Evolutionary conservation across 2,329 filamentous ascomycete species (phyloP).

Genomic region (Dothistroma pini): DNA sequence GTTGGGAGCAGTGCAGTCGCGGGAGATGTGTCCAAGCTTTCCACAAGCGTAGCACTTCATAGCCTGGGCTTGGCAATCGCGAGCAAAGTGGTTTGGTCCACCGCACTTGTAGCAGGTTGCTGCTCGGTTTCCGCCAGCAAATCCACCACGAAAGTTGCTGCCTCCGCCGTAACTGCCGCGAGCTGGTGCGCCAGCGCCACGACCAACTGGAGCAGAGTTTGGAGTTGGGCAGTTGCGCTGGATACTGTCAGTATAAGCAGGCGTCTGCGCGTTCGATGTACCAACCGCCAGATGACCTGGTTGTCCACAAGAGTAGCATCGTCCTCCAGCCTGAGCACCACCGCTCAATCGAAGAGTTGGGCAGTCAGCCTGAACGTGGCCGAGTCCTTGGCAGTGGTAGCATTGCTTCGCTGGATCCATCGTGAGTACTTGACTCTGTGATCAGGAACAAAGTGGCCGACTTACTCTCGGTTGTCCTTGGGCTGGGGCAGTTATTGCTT

Average conservation of each 20-base stretch:
- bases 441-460: slow-evolving; percentile 9
- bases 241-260: slow-evolving; percentile 12
- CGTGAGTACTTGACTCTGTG: slow-evolving; percentile 21
- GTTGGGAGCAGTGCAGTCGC: slow-evolving; percentile 94
- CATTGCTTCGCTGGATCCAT: slow-evolving; percentile 79
- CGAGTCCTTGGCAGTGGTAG: slow-evolving; percentile 98
- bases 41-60: slow-evolving; percentile 99
- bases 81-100: slow-evolving; percentile 94
- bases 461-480: slow-evolving; percentile 87
- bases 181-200: slow-evolving; percentile 57
- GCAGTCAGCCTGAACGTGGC: slow-evolving; percentile 98
- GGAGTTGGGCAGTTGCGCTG: slow-evolving; percentile 81
- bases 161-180: slow-evolving; percentile 65
- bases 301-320: slow-evolving; percentile 96
- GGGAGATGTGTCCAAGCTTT: slow-evolving; percentile 89
- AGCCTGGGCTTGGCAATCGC: slow-evolving; percentile 95
- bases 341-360: slow-evolving; percentile 89
- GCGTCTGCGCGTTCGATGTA: slow-evolving; percentile 23
- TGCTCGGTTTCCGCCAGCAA: slow-evolving; percentile 62
- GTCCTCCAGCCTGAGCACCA: slow-evolving; percentile 67
- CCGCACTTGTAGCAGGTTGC: slow-evolving; percentile 68
- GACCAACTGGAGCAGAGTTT: slow-evolving; percentile 57
- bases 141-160: slow-evolving; percentile 63
- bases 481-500: slow-evolving; percentile 94
- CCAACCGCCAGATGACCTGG: slow-evolving; percentile 85